Conservation (phyloP, 1,284 basidiomycete genomes). For the Sphaerobolus stellatus region DNA sequence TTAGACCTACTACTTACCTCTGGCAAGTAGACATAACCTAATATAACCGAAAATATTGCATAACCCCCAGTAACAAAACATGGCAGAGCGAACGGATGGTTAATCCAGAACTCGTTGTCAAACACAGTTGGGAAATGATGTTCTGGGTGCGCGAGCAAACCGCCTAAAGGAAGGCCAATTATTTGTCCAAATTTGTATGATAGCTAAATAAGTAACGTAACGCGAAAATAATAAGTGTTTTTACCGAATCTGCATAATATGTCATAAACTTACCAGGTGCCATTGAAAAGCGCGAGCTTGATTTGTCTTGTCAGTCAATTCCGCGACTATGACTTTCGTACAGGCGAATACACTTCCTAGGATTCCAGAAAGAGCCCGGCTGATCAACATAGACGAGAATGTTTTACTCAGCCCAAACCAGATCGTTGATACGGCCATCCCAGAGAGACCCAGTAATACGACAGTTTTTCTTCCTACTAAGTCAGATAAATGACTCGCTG, state of each 20-base stretch:
- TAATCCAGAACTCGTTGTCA: constrained; percentile 11
- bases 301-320: constrained; percentile 10
- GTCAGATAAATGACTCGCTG: constrained; percentile 6
- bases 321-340: constrained; percentile 4
- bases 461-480: constrained; percentile 13
- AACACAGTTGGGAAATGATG: constrained; percentile 13
- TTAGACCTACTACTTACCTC: constrained; percentile 12
- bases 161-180: constrained; percentile 14
- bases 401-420: constrained; percentile 13
- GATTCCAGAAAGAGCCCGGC: constrained; percentile 5
- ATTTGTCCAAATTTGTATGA: constrained; percentile 13
- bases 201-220: background rate
- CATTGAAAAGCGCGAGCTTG: constrained; percentile 6
- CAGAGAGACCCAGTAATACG: constrained; percentile 4
- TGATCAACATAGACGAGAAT: constrained; percentile 10
- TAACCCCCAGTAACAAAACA: constrained; percentile 15
- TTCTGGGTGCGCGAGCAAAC: constrained; percentile 15
- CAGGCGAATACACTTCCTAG: constrained; percentile 5
- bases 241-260: background rate
- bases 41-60: constrained; percentile 5
- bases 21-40: constrained; percentile 6
- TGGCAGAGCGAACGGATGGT: constrained; percentile 16
- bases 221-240: background rate
- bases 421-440: constrained; percentile 5
- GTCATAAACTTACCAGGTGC: background rate